Evolutionary conservation across 1,284 basidiomycete genomes (phyloP), one percentile per base, ranked within the genome.

Genomic region (Bjerkandera adusta): DNA sequence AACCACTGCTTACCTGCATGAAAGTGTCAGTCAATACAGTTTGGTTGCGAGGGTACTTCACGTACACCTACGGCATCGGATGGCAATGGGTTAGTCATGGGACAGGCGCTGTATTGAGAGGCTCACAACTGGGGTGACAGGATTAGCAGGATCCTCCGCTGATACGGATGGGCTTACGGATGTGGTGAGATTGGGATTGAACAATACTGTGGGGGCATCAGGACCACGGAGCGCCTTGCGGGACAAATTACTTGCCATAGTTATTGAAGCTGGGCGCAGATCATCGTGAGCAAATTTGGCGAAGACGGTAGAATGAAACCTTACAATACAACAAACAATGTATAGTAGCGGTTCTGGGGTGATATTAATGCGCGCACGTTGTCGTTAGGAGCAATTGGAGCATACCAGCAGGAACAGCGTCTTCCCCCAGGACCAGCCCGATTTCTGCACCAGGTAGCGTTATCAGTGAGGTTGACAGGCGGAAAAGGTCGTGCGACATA

Each of bases 301-400:
- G 11, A 20, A 16, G 13, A 29, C 37, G n/a, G 2, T 10, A n/a
- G n/a, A 12, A 16, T 30, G 27, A 30, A 30, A n/a, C 8, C 27
- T 30, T 30, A 30, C 27, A n/a, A 8, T 30, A 76, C 73, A 33
- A 69, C 70, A 55, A 67, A 61, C 49, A 81, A 59, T 6, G 70
- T 67, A 57, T 77, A 79, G 57, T 79, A 81, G 20, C 78, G 76
- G 61, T 79, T 81, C 78, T 79, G 41, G 32, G 21, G 20, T 30
- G n/a, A 30, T n/a, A 30, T 8, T 30, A 8, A 30, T 8, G n/a
- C 27, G n/a, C 27, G n/a, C 8, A 8, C n/a, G 8, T 8, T 30
- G 27, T 8, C 27, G n/a, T 30, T 8, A 30, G 8, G n/a, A 30
- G 27, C 27, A 8, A 8, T n/a, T 30, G 8, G 15, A 11, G 24